A percentile compares a stretch with the other conserved stretches of the same genome.
phyloP scores from a whole-genome alignment of 2,329 filamentous ascomycete species.

The Aspergillus alliaceus region DNA sequence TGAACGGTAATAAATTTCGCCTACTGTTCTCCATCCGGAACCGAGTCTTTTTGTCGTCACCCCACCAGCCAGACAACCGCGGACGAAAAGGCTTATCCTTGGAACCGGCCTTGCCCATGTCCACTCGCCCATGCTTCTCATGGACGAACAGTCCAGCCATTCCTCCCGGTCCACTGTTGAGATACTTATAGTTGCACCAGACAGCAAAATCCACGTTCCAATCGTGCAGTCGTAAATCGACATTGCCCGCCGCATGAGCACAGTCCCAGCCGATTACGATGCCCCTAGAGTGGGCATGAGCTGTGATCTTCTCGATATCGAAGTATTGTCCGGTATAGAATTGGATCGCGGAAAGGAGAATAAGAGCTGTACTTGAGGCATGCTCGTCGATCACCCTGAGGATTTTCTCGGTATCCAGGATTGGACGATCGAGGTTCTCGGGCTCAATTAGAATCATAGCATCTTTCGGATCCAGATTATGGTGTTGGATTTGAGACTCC shows the following conservation, averaged over 20 bases:
- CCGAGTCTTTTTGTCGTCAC: slow-evolving; percentile 70
- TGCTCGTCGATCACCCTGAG: slow-evolving; percentile 72
- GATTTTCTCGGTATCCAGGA: slow-evolving; percentile 70
- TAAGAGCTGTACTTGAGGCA: slow-evolving; percentile 68
- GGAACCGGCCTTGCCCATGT: slow-evolving; percentile 33
- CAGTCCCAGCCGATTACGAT: slow-evolving; percentile 84
- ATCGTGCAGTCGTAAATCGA: slow-evolving; percentile 74
- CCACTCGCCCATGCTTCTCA: slow-evolving; percentile 61
- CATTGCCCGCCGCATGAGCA: slow-evolving; percentile 83
- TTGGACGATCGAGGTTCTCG: slow-evolving; percentile 50
- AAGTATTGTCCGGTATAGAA: slow-evolving; percentile 91
- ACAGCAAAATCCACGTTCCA: slow-evolving; percentile 90
- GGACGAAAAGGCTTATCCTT: slow-evolving; percentile 58
- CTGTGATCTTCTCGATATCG: slow-evolving; percentile 78
- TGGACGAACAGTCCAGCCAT: slow-evolving; percentile 83
- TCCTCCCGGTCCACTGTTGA: slow-evolving; percentile 79
- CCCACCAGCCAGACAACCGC: slow-evolving; percentile 83
- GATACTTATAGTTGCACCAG: slow-evolving; percentile 95
- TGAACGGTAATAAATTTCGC: slow-evolving; percentile 1
- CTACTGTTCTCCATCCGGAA: slow-evolving; percentile 77
- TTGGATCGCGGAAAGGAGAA: slow-evolving; percentile 84
- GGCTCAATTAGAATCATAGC: slow-evolving; percentile 76
- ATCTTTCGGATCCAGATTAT: slow-evolving; percentile 64
- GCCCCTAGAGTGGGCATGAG: slow-evolving; percentile 68
- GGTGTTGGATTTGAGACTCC: slow-evolving; percentile 74